Base-by-base conservation (phyloP, 2,329 filamentous ascomycete genomes). In the Aciculosporium take region DNA sequence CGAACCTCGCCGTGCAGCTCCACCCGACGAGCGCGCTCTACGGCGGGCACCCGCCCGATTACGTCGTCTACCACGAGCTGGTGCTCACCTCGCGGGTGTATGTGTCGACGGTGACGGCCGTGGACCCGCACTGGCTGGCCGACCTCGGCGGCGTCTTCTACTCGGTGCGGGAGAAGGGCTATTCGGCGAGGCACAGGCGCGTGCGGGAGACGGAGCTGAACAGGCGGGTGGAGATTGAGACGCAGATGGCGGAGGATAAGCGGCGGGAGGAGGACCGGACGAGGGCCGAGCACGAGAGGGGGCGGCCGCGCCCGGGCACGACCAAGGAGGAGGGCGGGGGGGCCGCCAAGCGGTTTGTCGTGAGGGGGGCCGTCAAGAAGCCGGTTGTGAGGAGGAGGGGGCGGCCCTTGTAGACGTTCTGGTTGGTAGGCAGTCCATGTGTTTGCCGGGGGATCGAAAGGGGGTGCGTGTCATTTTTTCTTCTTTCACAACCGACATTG, bases 71-170 rank as follows among this genome's bases (percentile, higher is more conserved):
- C 62, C 91, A 98, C 67, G 91, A 98, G 62, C 75, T 98, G 44
- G 94, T 98, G 52, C 76, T 98, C 46, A 98, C 91, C 0, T 85
- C 81, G 43, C 95, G 94, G 58, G 91, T 96, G 58, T 98, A 96
- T 66, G 95, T 98, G 79, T 93, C 85, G 3, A 94, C 86, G 4
- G 91, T 98, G 8, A 98, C 91, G 4, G 78, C 86, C 1, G 91
- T 98, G 1, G 91, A 98, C 58, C 89, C 91, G 40, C 86, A 93
- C 57, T 98, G 91, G 91, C 75, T 98, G 31, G 91, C 91, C 6
- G 91, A 98, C 57, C 69, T 98, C 5, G 91, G 93, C 27, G 91
- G 88, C 2, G 91, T 98, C 0, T 98, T 98, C 61, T 98, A 96
- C 62, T 91, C 83, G 1, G 75, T 98, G 56, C 95, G 94, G 64